These are phyloP conservation scores for Tricholoma sp. DNA, from an alignment of 768 basidiomycete species.

Conservation along the genomic window DNA sequence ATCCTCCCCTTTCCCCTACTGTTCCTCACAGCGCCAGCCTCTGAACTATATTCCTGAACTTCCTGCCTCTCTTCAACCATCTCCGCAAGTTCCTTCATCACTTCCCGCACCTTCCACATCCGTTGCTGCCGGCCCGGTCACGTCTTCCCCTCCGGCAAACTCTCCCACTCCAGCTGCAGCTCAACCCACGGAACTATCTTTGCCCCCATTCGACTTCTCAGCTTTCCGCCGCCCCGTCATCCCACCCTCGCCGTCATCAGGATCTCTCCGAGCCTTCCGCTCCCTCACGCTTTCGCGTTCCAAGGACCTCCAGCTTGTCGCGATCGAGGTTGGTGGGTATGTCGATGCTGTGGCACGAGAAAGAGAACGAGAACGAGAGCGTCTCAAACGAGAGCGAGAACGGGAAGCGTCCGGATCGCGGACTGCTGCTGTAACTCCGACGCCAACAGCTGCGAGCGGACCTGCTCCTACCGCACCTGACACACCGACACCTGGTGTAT, in stretches of 20 bases:
- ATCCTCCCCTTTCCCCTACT: constrained; percentile 25
- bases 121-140: constrained; percentile 1
- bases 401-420: constrained; percentile 31
- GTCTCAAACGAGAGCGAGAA: constrained; percentile 64
- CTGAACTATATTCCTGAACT: constrained; percentile 59
- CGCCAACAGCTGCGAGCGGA: constrained; percentile 4
- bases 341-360: constrained; percentile 75
- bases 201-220: not conserved
- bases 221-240: constrained; percentile 16
- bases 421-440: constrained; percentile 20
- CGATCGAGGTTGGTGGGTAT: constrained; percentile 59
- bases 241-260: constrained; percentile 22
- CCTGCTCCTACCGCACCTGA: constrained; percentile 6
- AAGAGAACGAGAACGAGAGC: constrained; percentile 71
- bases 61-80: constrained; percentile 55
- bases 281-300: constrained; percentile 47
- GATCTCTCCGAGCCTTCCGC: constrained; percentile 39
- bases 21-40: constrained; percentile 31
- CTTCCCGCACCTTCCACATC: constrained; percentile 17
- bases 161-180: constrained; percentile 6
- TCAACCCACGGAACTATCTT: not conserved
- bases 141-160: not conserved
- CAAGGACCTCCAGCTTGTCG: constrained; percentile 47
- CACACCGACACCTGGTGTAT: constrained; percentile 6
- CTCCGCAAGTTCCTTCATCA: constrained; percentile 36